Conservation (phyloP, 2,329 filamentous ascomycete genomes). For the Sporothrix variecibatus region DNA sequence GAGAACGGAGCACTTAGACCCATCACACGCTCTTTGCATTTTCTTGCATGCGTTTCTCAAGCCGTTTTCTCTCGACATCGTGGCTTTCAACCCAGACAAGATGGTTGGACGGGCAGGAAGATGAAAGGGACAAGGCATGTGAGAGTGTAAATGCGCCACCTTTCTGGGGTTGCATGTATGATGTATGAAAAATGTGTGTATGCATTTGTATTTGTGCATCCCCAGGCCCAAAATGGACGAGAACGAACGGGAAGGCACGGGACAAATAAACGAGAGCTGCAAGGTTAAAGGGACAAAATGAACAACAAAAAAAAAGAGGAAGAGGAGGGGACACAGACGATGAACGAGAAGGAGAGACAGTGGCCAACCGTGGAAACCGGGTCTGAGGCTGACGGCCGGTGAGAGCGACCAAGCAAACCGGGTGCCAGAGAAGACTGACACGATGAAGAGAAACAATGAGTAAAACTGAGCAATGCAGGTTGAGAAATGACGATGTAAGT, state of each 20-base stretch:
- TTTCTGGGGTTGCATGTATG: neutral
- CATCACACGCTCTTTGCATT: neutral
- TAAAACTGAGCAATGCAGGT: neutral
- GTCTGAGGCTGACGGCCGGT: neutral
- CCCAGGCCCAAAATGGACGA: no score
- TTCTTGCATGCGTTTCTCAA: neutral
- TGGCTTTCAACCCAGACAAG: neutral
- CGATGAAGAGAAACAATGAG: neutral
- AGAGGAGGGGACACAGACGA: neutral
- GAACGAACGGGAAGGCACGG: neutral
- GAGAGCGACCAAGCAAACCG: neutral
- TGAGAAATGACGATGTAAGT: neutral
- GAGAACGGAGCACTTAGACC: neutral
- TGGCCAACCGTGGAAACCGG: slow-evolving; percentile 9
- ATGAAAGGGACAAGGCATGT: slow-evolving; percentile 10
- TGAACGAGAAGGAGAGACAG: neutral
- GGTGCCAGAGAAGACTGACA: neutral
- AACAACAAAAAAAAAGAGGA: neutral
- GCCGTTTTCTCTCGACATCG: neutral
- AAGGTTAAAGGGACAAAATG: neutral
- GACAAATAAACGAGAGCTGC: neutral
- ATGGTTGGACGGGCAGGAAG: neutral
- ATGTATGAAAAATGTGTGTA: neutral
- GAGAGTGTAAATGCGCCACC: neutral
- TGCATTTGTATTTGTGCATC: neutral